Base-by-base conservation (phyloP, 768 basidiomycete genomes). In the Collybia nuda region DNA sequence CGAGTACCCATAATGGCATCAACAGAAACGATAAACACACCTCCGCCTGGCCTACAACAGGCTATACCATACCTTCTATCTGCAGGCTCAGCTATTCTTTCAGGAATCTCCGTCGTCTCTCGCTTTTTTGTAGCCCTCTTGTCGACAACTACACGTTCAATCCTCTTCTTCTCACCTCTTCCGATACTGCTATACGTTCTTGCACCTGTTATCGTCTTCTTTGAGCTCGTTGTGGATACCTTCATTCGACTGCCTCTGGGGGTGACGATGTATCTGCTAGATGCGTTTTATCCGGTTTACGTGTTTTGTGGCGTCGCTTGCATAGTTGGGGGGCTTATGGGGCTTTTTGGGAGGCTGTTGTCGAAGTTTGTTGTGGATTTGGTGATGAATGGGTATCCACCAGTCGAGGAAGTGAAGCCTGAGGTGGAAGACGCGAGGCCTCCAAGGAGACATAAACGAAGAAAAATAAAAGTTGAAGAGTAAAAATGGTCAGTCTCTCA, bases 281-380 rank as follows among this genome's bases (percentile, higher is more conserved):
- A 76, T 6, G 69, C 72, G 8, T 44, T 84, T 1, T 81, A 78
- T 41, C 83, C 83, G 0, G 44, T 83, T 28, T 85, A 84, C 54
- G 73, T 82, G 12, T 76, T 84, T 51, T 73, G 70, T 35, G 80
- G 80, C 1, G 74, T 79, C 1, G 82, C 83, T 1, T 81, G 78
- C 53, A 76, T 85, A 44, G 69, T 70, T 7, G 82, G 82, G 5
- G 66, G 63, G 8, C 15, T 73, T 17, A 39, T 84, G 1, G 83
- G 83, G 2, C 42, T 74, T 1, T 52, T 67, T 11, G 83, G 59
- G 6, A 42, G 59, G 32, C 18, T 62, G 21, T 48, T 57, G 1
- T 36, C 51, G 14, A 24, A 18, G 40, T 22, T 58, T 23, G 35
- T 56, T 11, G 57, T 62, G 44, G 50, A 57, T 15, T 19, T 52